phyloP scores from a whole-genome alignment of 139 green algal genomes.

The Closterium sp. region DNA sequence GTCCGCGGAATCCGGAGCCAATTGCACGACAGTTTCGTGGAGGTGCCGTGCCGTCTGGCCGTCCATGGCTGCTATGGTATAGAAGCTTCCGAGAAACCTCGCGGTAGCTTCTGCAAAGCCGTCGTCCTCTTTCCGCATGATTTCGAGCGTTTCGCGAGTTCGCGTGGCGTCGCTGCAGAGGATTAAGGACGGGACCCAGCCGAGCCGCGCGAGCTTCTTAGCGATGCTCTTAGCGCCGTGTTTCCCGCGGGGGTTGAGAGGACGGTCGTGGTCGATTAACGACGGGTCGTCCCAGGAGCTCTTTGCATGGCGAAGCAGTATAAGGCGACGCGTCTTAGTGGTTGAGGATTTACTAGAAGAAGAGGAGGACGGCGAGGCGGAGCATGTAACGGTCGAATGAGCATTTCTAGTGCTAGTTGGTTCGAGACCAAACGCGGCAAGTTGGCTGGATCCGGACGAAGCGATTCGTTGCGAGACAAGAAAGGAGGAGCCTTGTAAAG shows the following conservation, averaged over 20 bases:
- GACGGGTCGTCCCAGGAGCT: conserved; percentile 54
- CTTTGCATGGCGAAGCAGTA: conserved; percentile 80
- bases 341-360: background rate
- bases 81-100: conserved; percentile 74
- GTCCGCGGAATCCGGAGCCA: background rate
- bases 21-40: conserved; percentile 31
- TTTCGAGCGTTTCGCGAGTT: conserved; percentile 77
- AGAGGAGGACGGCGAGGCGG: background rate
- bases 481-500: background rate
- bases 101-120: conserved; percentile 58
- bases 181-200: conserved; percentile 76
- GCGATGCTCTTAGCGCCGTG: conserved; percentile 46
- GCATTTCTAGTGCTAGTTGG: background rate
- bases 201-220: conserved; percentile 34
- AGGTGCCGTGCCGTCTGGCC: conserved; percentile 72
- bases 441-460: background rate
- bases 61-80: conserved; percentile 79
- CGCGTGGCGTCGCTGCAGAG: conserved; percentile 67
- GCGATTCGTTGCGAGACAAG: background rate
- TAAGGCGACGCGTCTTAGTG: conserved; percentile 54
- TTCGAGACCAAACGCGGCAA: background rate
- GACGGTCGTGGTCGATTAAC: conserved; percentile 66
- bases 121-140: conserved; percentile 61
- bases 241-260: conserved; percentile 55
- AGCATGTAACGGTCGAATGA: background rate